These are phyloP conservation scores for Exophiala aquamarina DNA, from an alignment of 2,329 filamentous ascomycete species.

Conservation along the genomic window DNA sequence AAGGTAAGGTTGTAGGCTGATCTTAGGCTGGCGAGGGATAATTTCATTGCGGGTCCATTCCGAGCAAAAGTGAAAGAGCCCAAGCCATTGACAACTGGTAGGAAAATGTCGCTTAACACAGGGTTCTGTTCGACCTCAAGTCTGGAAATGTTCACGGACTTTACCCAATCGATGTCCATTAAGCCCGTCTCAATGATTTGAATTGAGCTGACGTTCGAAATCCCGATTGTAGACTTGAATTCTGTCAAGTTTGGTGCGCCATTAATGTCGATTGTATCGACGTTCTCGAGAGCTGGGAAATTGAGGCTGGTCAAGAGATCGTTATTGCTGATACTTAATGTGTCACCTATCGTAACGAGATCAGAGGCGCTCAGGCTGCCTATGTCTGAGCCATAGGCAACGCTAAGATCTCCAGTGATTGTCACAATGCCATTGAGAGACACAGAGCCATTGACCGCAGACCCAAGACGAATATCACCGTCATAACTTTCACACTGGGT, in stretches of 20 bases:
- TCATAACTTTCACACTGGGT: background rate
- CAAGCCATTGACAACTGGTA: background rate
- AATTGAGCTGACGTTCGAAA: background rate
- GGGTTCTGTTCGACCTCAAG: background rate
- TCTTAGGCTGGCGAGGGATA: background rate
- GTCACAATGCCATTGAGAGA: background rate
- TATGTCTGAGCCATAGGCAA: background rate
- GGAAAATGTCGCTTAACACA: background rate
- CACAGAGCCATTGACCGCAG: background rate
- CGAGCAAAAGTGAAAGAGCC: background rate
- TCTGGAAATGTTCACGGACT: background rate
- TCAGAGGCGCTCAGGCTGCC: background rate
- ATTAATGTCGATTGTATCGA: background rate
- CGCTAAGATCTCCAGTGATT: background rate
- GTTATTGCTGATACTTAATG: background rate
- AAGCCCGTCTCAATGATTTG: background rate
- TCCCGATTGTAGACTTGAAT: background rate
- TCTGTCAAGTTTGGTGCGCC: background rate
- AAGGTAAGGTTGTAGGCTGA: background rate
- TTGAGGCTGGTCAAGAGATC: background rate
- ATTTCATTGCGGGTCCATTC: background rate
- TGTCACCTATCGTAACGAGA: background rate
- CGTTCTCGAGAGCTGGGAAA: background rate
- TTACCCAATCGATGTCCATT: background rate
- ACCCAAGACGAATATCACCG: background rate